phyloP scores from a whole-genome alignment of 78 protist species.

The Chrysochromulina parva region DNA sequence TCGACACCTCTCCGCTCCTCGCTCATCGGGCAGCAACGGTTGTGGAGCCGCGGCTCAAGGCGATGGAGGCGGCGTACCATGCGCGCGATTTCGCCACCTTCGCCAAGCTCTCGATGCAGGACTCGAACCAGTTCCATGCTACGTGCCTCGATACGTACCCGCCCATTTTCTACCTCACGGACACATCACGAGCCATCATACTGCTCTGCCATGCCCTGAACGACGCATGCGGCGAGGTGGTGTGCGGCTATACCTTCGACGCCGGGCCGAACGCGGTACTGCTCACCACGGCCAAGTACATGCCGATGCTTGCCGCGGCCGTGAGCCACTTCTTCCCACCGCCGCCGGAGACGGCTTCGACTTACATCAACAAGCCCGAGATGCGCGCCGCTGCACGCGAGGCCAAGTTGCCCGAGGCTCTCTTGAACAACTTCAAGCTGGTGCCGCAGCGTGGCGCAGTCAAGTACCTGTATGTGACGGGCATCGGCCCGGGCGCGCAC shows the following conservation, averaged over 20 bases:
- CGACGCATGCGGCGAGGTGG: neutral
- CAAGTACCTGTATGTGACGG: neutral
- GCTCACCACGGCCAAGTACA: neutral
- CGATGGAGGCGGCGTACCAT: conserved; percentile 72
- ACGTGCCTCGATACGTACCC: conserved; percentile 91
- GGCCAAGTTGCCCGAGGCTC: neutral
- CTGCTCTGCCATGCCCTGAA: conserved; percentile 68
- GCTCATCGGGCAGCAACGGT: conserved; percentile 50
- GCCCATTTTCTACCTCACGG: conserved; percentile 92
- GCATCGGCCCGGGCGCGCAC: neutral
- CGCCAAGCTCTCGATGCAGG: conserved; percentile 88
- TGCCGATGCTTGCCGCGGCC: neutral
- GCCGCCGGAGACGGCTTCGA: neutral
- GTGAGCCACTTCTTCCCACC: neutral
- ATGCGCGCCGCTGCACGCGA: neutral
- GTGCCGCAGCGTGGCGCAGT: neutral
- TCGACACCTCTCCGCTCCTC: conserved; percentile 73
- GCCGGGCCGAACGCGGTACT: conserved; percentile 98
- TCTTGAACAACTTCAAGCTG: neutral
- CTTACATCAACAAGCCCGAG: neutral
- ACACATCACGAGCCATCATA: conserved; percentile 72
- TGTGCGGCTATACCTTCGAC: conserved; percentile 92
- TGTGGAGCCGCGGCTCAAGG: conserved; percentile 77
- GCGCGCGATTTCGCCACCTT: conserved; percentile 77
- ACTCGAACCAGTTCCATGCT: conserved; percentile 87